Evolutionary conservation across 768 basidiomycete species (phyloP), one percentile per base, ranked within the genome.

Genomic region (Amanita jacksonii): DNA sequence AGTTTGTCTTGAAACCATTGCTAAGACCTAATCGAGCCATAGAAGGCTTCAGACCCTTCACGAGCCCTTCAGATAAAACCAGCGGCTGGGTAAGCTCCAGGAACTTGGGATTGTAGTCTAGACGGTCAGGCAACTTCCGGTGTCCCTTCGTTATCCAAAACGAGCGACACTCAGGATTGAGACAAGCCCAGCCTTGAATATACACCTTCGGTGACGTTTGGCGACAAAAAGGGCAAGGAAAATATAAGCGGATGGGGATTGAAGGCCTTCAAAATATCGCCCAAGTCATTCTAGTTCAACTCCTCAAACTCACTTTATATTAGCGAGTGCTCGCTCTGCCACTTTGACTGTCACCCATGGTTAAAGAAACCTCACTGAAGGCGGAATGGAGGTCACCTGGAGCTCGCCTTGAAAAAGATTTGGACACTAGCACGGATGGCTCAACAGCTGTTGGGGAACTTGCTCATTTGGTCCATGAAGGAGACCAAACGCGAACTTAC

Each of bases 171-270:
- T 50, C 48, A 16, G 81, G 70, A 37, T 72, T 72, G 43, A 87
- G 64, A 54, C 86, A 88, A 50, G 73, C 74, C 77, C 81, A 79
- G 2, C 63, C 68, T 47, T 66, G 57, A 15, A 54, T 43, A 49
- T 80, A 89, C 18, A 88, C 68, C 33, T 62, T 60, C 0, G 74
- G 74, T 23, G 76, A 79, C 3, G 47, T 38, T 13, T 58, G 50
- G 1, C 43, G 46, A 52, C 85, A 88, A 4, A 13, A 8, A 1
- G 37, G 12, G 54, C 83, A 85, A 37, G 24, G 44, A 22, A 25
- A 34, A 47, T 59, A 61, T 3, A 58, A 37, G 19, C 47, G 15
- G 1, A 45, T 46, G 18, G 52, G 48, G 34, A 41, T 49, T n/a
- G 39, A 22, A 28, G 50, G 53, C 31, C 62, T 63, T 32, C 5